Evolutionary conservation across 1,284 basidiomycete species (phyloP).

Genomic region (Tylopilus sp.): DNA sequence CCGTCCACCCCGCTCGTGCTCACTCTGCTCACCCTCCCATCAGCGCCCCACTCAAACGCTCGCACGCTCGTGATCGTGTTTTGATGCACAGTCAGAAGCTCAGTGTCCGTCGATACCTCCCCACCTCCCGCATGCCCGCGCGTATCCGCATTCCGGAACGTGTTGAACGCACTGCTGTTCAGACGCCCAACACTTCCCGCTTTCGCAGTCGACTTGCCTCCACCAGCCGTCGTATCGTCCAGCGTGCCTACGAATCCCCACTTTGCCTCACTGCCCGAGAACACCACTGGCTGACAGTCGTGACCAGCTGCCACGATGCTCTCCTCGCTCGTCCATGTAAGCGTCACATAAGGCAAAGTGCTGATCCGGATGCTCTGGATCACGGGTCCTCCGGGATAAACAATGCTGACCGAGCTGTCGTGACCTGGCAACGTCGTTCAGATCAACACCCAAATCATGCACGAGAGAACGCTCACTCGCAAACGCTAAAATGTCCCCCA

Average conservation of each 20-base stretch:
- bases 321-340: slow-evolving; percentile 81
- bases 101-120: slow-evolving; percentile 54
- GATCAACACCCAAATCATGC: neutral
- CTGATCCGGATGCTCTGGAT: slow-evolving; percentile 70
- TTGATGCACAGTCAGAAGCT: slow-evolving; percentile 88
- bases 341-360: slow-evolving; percentile 75
- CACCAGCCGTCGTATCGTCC: slow-evolving; percentile 62
- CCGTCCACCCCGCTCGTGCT: slow-evolving; percentile 96
- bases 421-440: slow-evolving; percentile 55
- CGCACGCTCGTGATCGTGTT: slow-evolving; percentile 95
- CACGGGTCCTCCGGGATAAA: slow-evolving; percentile 75
- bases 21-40: slow-evolving; percentile 65
- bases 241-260: slow-evolving; percentile 80
- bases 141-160: slow-evolving; percentile 90
- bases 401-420: slow-evolving; percentile 85
- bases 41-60: slow-evolving; percentile 61
- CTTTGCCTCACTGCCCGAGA: slow-evolving; percentile 64
- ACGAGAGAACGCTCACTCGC: slow-evolving; percentile 58
- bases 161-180: slow-evolving; percentile 92
- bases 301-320: slow-evolving; percentile 89
- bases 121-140: slow-evolving; percentile 60
- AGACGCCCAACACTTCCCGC: slow-evolving; percentile 69
- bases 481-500: slow-evolving; percentile 89
- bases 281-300: slow-evolving; percentile 93
- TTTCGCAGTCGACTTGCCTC: slow-evolving; percentile 44